Conservation (phyloP, 2,329 filamentous ascomycete species). For the Calonectria pteridis region DNA sequence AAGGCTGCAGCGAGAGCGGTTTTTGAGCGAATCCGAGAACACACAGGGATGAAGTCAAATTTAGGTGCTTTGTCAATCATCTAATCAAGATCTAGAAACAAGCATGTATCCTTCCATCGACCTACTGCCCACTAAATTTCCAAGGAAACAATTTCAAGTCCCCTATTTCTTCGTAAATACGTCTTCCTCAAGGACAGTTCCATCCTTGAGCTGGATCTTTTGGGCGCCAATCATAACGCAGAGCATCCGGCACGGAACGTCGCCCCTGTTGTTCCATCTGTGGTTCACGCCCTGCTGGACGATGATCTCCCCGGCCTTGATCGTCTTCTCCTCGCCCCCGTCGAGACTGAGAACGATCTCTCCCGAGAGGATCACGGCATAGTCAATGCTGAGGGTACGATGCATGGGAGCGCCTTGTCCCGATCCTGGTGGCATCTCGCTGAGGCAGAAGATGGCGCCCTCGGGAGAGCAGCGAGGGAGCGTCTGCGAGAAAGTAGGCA, state of each 20-base stretch:
- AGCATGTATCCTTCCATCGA: neutral
- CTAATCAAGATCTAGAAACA: slow-evolving; percentile 9
- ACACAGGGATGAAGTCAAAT: slow-evolving; percentile 52
- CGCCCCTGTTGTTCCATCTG: slow-evolving; percentile 56
- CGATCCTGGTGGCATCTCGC: slow-evolving; percentile 46
- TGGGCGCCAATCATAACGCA: slow-evolving; percentile 56
- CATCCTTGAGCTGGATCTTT: slow-evolving; percentile 53
- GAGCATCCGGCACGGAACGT: slow-evolving; percentile 53
- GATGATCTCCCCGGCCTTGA: slow-evolving; percentile 54
- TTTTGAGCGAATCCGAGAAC: slow-evolving; percentile 54
- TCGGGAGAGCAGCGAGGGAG: slow-evolving; percentile 51
- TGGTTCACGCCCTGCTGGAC: slow-evolving; percentile 59
- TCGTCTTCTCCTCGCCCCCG: slow-evolving; percentile 53
- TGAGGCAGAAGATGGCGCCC: slow-evolving; percentile 52
- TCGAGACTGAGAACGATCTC: slow-evolving; percentile 56
- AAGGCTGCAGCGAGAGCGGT: slow-evolving; percentile 42
- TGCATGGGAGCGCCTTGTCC: slow-evolving; percentile 52
- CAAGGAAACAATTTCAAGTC: neutral
- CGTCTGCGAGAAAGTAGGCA: slow-evolving; percentile 25
- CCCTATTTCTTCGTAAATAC: slow-evolving; percentile 28
- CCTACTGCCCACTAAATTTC: neutral
- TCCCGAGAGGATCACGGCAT: slow-evolving; percentile 54
- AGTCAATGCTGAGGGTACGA: slow-evolving; percentile 57
- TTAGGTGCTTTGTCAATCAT: slow-evolving; percentile 47
- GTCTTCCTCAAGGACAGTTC: slow-evolving; percentile 52